These are phyloP conservation scores for Aureobasidium pullulans DNA, from an alignment of 2,329 filamentous ascomycete genomes.

Conservation along the genomic window DNA sequence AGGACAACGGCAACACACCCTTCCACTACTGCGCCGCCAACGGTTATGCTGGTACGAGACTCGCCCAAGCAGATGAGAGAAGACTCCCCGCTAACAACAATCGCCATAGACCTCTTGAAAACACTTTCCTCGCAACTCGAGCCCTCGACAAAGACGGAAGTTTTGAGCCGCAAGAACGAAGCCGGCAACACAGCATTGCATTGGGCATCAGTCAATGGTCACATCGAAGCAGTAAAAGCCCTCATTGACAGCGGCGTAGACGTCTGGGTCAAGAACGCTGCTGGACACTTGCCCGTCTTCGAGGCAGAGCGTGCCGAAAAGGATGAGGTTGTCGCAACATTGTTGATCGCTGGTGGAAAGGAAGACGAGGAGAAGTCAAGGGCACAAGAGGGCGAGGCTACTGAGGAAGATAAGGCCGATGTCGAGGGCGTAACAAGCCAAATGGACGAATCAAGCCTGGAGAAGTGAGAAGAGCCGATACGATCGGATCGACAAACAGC, in stretches of 20 bases:
- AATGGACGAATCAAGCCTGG: slow-evolving; percentile 8
- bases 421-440: slow-evolving; percentile 4
- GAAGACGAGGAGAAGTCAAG: slow-evolving; percentile 26
- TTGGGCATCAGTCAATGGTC: slow-evolving; percentile 87
- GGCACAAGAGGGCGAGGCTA: slow-evolving; percentile 15
- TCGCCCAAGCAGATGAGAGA: no score
- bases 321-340: slow-evolving; percentile 40
- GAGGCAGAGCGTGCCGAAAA: slow-evolving; percentile 45
- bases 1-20: slow-evolving; percentile 66
- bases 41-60: slow-evolving; percentile 62
- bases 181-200: slow-evolving; percentile 88
- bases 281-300: slow-evolving; percentile 60
- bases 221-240: slow-evolving; percentile 69
- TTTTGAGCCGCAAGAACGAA: slow-evolving; percentile 64
- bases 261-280: slow-evolving; percentile 69
- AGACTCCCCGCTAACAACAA: neutral
- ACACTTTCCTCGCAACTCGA: slow-evolving; percentile 14
- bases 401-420: slow-evolving; percentile 11
- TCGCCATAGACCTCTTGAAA: slow-evolving; percentile 15
- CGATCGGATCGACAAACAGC: neutral
- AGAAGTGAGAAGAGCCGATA: neutral
- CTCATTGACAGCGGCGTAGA: slow-evolving; percentile 72
- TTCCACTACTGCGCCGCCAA: slow-evolving; percentile 93
- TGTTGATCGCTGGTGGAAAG: slow-evolving; percentile 40
- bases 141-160: slow-evolving; percentile 26